phyloP scores from a whole-genome alignment of 1,284 basidiomycete genomes.

The Anthracocystis setariae region DNA sequence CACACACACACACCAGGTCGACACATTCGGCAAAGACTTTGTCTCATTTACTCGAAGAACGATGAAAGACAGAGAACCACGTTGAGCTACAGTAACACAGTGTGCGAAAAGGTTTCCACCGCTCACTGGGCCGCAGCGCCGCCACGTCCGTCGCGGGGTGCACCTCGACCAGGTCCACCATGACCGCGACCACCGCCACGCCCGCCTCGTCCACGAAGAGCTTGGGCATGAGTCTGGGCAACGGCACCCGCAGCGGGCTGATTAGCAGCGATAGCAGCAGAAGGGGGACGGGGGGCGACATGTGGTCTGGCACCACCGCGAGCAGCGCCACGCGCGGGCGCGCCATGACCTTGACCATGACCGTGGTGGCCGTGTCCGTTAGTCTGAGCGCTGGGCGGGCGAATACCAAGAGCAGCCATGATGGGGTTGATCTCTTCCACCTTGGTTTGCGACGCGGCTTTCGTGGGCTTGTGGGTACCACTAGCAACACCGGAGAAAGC shows the following conservation, averaged over 20 bases:
- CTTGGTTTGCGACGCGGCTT: constrained; percentile 12
- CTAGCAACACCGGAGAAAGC: constrained; percentile 52
- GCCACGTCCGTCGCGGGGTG: constrained; percentile 17
- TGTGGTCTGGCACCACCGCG: constrained; percentile 33
- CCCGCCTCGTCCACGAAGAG: constrained; percentile 27
- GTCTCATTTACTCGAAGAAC: too few relatives aligned
- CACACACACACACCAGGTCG: too few relatives aligned
- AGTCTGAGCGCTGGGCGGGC: constrained; percentile 18
- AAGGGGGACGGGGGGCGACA: constrained; percentile 9
- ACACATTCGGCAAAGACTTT: too few relatives aligned
- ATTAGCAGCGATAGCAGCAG: constrained; percentile 2
- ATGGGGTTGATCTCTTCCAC: constrained; percentile 45
- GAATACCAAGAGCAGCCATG: constrained; percentile 50
- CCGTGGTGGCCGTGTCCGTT: constrained; percentile 10
- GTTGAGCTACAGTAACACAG: too few relatives aligned
- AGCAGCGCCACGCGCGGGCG: constrained; percentile 16
- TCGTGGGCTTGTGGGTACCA: constrained; percentile 41
- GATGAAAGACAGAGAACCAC: too few relatives aligned
- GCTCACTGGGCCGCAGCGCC: constrained; percentile 25
- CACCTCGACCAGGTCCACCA: constrained; percentile 11
- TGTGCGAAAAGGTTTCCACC: too few relatives aligned
- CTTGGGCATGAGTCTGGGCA: constrained; percentile 13
- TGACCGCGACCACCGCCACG: constrained; percentile 23
- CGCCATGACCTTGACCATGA: constrained; percentile 12
- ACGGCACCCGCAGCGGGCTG: constrained; percentile 13